phyloP scores from a whole-genome alignment of 371 early-diverging fungal genomes.

The Mucor mucedo region DNA sequence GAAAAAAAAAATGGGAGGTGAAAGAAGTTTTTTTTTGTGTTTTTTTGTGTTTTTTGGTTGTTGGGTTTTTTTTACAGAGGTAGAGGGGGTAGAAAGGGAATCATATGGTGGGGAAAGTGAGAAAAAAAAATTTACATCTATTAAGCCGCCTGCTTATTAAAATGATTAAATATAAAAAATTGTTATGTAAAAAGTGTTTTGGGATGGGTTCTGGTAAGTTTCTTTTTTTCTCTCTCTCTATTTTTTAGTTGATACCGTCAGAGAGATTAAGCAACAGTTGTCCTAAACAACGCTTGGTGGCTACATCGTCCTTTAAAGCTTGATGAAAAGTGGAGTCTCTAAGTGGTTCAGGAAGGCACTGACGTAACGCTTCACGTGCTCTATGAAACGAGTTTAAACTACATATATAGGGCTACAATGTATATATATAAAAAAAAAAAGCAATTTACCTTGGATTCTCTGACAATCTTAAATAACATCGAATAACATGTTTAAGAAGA shows the following conservation, averaged over 20 bases:
- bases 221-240: constrained; percentile 1
- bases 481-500: constrained; percentile 93
- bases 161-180: constrained; percentile 21
- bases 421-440: neutral
- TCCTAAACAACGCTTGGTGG: constrained; percentile 75
- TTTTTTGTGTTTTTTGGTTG: neutral
- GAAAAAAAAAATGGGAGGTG: neutral
- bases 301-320: constrained; percentile 82
- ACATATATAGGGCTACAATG: no score
- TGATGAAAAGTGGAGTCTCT: constrained; percentile 80
- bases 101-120: constrained; percentile 4
- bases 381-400: constrained; percentile 35
- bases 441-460: constrained; percentile 81
- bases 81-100: constrained; percentile 2
- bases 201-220: neutral
- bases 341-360: constrained; percentile 87
- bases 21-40: neutral
- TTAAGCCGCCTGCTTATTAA: constrained; percentile 21
- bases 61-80: neutral
- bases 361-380: constrained; percentile 86
- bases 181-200: constrained; percentile 9
- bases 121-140: constrained; percentile 23
- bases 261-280: constrained; percentile 71
- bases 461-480: constrained; percentile 93
- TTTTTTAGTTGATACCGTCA: constrained; percentile 42